Base-by-base conservation (phyloP, 129 eudicot species). In the Helianthus tuberosus region DNA sequence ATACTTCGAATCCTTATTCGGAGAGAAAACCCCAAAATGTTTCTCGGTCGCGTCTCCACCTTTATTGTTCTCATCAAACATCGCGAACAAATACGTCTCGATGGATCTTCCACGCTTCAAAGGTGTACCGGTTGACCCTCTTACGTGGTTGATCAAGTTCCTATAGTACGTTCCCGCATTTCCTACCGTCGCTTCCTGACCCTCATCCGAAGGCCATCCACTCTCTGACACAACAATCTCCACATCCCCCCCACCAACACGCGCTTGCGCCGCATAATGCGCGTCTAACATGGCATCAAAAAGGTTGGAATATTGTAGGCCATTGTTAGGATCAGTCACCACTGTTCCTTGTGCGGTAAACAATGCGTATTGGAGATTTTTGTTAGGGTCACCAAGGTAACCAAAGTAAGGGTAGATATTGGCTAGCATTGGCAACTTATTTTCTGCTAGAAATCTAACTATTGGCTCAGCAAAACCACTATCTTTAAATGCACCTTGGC, bases 11-110 rank as follows among this genome's bases (percentile, higher is more conserved):
- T 66, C 74, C 66, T 73, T 67, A 46, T 54, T 55, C 11, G 79
- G 79, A 0, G 68, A 29, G 46, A 79, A 79, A 46, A 79, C 10
- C 53, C 83, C 78, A 13, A 79, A 79, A 71, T 79, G 69, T 65
- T 54, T 79, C 68, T 79, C 78, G 0, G 63, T 39, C n/a, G 72
- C 78, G 0, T 13, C 63, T 5, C 69, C 78, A 11, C 2, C 1
- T 72, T 79, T 72, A 17, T n/a, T 29, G 39, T 64, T 79, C 69
- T 79, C 83, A 55, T 79, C 83, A 36, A 79, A 79, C 83, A 79
- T 79, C 1, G 83, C 82, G 64, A 78, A 78, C 72, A 78, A 71
- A 53, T 78, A 78, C 14, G 77, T 78, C 58, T 78, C 51, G 36
- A 72, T 72, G 0, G 74, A 54, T 43, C 68, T 64, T 65, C 78